phyloP scores from a whole-genome alignment of 2,329 filamentous ascomycete species.

The Hypoxylon sp. region DNA sequence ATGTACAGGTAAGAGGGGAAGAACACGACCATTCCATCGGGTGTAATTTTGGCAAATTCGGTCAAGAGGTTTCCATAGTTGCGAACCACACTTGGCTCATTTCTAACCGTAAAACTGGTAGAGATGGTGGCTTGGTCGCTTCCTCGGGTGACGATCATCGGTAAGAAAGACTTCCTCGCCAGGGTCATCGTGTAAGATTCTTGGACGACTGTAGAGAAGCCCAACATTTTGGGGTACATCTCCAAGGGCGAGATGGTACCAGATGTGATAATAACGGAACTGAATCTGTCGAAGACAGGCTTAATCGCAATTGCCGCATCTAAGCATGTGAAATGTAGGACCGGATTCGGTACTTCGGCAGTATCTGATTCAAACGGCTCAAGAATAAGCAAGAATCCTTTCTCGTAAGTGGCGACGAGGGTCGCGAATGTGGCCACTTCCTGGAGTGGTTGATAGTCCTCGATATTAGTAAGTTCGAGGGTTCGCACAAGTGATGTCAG shows the following conservation, averaged over 20 bases:
- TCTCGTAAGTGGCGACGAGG: constrained; percentile 95
- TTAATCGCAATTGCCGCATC: constrained; percentile 98
- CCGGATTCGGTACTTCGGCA: constrained; percentile 93
- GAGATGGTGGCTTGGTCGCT: constrained; percentile 95
- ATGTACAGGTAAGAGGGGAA: constrained; percentile 99
- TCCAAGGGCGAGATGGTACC: constrained; percentile 97
- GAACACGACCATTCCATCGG: constrained; percentile 98
- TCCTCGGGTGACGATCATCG: constrained; percentile 96
- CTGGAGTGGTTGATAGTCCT: constrained; percentile 96
- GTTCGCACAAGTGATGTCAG: constrained; percentile 95
- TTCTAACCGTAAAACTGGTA: constrained; percentile 93
- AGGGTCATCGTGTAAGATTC: constrained; percentile 99
- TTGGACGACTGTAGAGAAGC: constrained; percentile 91
- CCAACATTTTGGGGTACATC: constrained; percentile 99
- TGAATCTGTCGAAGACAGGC: constrained; percentile 96
- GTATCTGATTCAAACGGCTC: constrained; percentile 97
- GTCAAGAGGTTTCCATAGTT: constrained; percentile 96
- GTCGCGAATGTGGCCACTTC: constrained; percentile 98
- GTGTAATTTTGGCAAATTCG: constrained; percentile 95
- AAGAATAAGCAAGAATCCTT: constrained; percentile 94
- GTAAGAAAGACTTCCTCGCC: constrained; percentile 92
- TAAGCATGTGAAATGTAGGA: constrained; percentile 96
- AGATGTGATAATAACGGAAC: constrained; percentile 98
- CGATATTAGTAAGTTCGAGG: constrained; percentile 95
- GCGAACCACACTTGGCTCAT: constrained; percentile 95